Evolutionary conservation across 768 basidiomycete genomes (phyloP).

Genomic region (Leccinum truebloodii): DNA sequence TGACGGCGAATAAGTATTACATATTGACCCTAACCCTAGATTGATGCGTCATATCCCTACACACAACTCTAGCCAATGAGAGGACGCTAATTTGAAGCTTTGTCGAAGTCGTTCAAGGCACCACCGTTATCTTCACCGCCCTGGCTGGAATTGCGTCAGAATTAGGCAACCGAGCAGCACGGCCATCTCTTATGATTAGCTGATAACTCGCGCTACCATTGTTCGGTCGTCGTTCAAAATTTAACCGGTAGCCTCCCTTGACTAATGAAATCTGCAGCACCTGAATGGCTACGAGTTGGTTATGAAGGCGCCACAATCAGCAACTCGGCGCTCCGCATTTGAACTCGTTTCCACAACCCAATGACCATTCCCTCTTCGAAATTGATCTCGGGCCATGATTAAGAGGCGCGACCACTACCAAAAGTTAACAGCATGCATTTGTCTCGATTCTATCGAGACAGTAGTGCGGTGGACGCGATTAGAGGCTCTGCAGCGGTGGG

Average conservation of each 20-base stretch:
- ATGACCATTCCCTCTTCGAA: background rate
- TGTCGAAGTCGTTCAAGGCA: background rate
- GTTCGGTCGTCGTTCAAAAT: background rate
- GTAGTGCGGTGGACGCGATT: conserved; percentile 5
- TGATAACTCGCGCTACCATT: background rate
- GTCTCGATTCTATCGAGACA: background rate
- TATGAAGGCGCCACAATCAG: background rate
- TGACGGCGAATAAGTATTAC: background rate
- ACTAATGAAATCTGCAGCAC: background rate
- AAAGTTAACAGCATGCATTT: background rate
- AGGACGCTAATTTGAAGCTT: conserved; percentile 15
- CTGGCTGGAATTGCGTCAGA: background rate
- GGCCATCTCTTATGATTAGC: background rate
- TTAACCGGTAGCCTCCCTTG: background rate
- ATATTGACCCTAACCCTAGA: conserved; percentile 15
- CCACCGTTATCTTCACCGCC: background rate
- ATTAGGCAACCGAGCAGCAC: background rate
- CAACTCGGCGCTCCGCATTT: background rate
- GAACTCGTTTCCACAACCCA: background rate
- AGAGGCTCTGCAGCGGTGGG: background rate
- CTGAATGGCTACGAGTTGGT: background rate
- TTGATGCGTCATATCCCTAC: background rate
- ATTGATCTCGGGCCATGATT: too few relatives aligned
- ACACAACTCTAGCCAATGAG: conserved; percentile 11
- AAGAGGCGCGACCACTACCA: background rate